A percentile compares a stretch with the other conserved stretches of the same genome.
These are phyloP conservation scores for Pythium aquatile DNA, from an alignment of 352 stramenopile genomes.

Conservation along the genomic window DNA sequence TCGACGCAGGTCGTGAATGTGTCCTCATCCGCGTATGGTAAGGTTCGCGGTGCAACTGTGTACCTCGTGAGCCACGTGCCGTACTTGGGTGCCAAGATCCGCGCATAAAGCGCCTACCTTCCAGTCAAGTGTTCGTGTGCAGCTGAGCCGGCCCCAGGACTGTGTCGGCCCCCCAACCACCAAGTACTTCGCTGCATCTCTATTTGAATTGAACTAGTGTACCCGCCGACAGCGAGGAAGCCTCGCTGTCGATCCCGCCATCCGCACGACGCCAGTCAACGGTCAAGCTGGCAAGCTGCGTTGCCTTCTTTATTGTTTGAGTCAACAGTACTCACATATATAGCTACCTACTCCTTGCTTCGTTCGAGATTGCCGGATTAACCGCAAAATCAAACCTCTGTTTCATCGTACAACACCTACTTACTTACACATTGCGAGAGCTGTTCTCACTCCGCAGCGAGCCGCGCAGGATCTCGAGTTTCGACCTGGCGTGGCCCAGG, in stretches of 20 bases:
- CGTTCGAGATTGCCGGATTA: constrained; percentile 7
- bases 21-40: constrained; percentile 65
- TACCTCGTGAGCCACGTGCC: constrained; percentile 61
- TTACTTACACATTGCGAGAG: neutral
- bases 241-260: neutral
- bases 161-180: neutral
- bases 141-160: neutral
- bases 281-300: constrained; percentile 14
- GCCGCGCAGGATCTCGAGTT: constrained; percentile 52
- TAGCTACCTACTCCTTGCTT: neutral
- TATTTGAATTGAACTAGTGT: constrained; percentile 3
- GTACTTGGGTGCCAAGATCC: constrained; percentile 62
- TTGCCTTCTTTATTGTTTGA: neutral
- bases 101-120: constrained; percentile 30
- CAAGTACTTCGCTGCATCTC: neutral
- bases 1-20: constrained; percentile 62
- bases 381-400: constrained; percentile 2
- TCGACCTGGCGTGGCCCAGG: constrained; percentile 44
- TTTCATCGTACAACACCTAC: constrained; percentile 17
- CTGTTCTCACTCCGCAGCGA: constrained; percentile 29
- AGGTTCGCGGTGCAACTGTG: constrained; percentile 46
- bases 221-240: neutral
- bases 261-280: constrained; percentile 16
- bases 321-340: neutral
- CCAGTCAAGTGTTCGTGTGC: neutral